A percentile compares a stretch with the other conserved stretches of the same genome.
These are phyloP conservation scores for Epichloe bromicola DNA, from an alignment of 2,329 filamentous ascomycete species.

Conservation along the genomic window DNA sequence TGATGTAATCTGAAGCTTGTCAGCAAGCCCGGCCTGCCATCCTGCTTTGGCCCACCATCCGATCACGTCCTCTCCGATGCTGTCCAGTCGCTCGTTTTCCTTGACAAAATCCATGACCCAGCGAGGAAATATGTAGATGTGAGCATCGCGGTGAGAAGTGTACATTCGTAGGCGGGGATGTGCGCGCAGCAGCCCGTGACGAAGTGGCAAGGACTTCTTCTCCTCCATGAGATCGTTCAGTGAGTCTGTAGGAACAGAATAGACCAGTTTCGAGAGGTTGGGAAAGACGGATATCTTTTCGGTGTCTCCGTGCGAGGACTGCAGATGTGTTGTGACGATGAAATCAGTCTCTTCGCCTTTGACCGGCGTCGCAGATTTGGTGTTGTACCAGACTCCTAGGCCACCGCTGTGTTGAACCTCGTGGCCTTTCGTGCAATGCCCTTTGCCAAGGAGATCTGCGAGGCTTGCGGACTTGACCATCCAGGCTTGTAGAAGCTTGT, in stretches of 20 bases:
- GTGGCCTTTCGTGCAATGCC: conserved; percentile 23
- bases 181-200: conserved; percentile 61
- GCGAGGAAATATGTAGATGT: conserved; percentile 86
- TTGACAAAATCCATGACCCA: conserved; percentile 82
- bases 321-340: conserved; percentile 61
- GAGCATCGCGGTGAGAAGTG: conserved; percentile 76
- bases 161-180: conserved; percentile 69
- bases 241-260: conserved; percentile 78
- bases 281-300: conserved; percentile 50
- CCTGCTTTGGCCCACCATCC: conserved; percentile 92
- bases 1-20: conserved; percentile 61
- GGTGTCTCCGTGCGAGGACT: conserved; percentile 31
- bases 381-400: conserved; percentile 83
- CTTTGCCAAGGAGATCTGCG: conserved; percentile 42
- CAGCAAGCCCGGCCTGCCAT: conserved; percentile 72
- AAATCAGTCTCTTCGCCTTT: conserved; percentile 94
- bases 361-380: conserved; percentile 57
- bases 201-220: conserved; percentile 57
- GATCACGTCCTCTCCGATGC: conserved; percentile 79
- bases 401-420: conserved; percentile 52
- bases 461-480: conserved; percentile 71
- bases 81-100: conserved; percentile 70
- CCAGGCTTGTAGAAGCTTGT: conserved; percentile 78
- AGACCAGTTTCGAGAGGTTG: conserved; percentile 65
- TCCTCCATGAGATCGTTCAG: conserved; percentile 72